These are phyloP conservation scores for Saturnispora serradocipensis DNA, from an alignment of 805 yeast genomes.

Conservation along the genomic window DNA sequence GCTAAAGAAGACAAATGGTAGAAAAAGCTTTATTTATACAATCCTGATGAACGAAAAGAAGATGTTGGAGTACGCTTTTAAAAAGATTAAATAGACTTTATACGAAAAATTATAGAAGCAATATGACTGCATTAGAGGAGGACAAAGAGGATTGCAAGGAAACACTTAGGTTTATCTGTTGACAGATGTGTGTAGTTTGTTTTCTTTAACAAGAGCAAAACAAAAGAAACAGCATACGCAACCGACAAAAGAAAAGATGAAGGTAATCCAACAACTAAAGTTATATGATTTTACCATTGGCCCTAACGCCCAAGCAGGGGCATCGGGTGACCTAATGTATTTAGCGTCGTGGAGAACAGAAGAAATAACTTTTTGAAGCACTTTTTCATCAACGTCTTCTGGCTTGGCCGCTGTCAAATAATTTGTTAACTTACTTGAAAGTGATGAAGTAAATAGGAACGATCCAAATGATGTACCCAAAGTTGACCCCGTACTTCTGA, in stretches of 20 bases:
- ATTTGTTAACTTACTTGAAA: slow-evolving; percentile 24
- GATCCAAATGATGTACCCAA: slow-evolving; percentile 57
- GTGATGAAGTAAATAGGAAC: slow-evolving; percentile 46
- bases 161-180: slow-evolving; percentile 25
- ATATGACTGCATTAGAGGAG: neutral
- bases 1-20: slow-evolving; percentile 9
- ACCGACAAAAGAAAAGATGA: slow-evolving; percentile 34
- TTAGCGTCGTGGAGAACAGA: slow-evolving; percentile 50
- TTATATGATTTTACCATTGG: slow-evolving; percentile 45
- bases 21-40: slow-evolving; percentile 1
- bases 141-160: neutral
- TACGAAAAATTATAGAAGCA: neutral
- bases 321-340: slow-evolving; percentile 35
- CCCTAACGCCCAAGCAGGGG: slow-evolving; percentile 43
- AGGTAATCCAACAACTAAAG: slow-evolving; percentile 44
- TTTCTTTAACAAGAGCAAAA: slow-evolving; percentile 45
- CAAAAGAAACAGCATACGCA: slow-evolving; percentile 33
- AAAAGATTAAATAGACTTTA: slow-evolving; percentile 6
- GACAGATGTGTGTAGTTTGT: slow-evolving; percentile 45
- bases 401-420: slow-evolving; percentile 29
- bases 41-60: slow-evolving; percentile 12
- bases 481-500: slow-evolving; percentile 59
- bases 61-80: slow-evolving; percentile 14
- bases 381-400: slow-evolving; percentile 27
- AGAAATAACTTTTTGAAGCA: slow-evolving; percentile 36